Evolutionary conservation across 2,329 filamentous ascomycete genomes (phyloP).

Genomic region (Pyrenochaeta sp.): DNA sequence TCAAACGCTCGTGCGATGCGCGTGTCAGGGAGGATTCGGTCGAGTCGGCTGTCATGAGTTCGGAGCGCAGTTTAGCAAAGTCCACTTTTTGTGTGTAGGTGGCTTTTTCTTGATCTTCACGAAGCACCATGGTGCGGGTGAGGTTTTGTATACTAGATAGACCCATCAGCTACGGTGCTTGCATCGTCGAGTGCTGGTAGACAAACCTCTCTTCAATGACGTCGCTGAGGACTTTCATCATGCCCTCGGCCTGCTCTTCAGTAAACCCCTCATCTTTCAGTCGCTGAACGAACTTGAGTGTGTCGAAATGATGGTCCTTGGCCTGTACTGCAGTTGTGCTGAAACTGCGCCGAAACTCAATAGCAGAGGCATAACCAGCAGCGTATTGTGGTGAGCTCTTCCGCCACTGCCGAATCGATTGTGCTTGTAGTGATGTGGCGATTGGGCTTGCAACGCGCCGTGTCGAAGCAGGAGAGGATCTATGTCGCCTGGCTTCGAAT

Average conservation of each 20-base stretch:
- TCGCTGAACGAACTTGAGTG: slow-evolving; percentile 93
- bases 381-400: slow-evolving; percentile 8
- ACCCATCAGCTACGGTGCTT: slow-evolving; percentile 1
- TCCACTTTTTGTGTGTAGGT: slow-evolving; percentile 89
- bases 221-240: slow-evolving; percentile 97
- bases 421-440: slow-evolving; percentile 14
- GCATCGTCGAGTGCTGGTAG: not conserved
- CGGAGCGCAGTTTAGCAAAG: slow-evolving; percentile 94
- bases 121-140: slow-evolving; percentile 95
- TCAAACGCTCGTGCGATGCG: slow-evolving; percentile 87
- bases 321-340: slow-evolving; percentile 69
- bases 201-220: slow-evolving; percentile 90
- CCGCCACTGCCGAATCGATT: slow-evolving; percentile 10
- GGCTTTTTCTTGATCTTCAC: slow-evolving; percentile 87
- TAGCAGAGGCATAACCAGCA: slow-evolving; percentile 7
- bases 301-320: slow-evolving; percentile 96
- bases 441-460: slow-evolving; percentile 16
- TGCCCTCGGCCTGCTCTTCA: slow-evolving; percentile 93
- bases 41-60: slow-evolving; percentile 89
- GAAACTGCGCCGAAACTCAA: slow-evolving; percentile 58
- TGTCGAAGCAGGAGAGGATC: slow-evolving; percentile 19
- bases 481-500: slow-evolving; percentile 25
- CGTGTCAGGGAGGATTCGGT: slow-evolving; percentile 90
- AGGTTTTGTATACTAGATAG: slow-evolving; percentile 85
- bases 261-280: slow-evolving; percentile 92